These are phyloP conservation scores for Colletotrichum limetticola DNA, from an alignment of 2,329 filamentous ascomycete species.

Conservation along the genomic window DNA sequence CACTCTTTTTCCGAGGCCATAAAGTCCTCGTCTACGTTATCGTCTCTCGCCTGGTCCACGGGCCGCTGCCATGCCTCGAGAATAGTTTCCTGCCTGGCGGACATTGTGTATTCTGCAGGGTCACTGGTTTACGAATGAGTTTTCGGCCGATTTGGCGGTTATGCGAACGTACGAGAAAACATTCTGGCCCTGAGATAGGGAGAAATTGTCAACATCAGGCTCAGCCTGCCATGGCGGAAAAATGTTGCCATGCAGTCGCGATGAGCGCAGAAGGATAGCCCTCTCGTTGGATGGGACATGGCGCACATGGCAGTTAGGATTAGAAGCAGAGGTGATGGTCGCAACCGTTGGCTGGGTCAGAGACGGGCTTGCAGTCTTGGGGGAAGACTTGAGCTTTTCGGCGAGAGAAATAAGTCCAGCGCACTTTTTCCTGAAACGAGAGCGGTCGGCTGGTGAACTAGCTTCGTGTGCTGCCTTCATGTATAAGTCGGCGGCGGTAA, in stretches of 20 bases:
- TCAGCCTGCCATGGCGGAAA: constrained; percentile 87
- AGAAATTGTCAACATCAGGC: constrained; percentile 72
- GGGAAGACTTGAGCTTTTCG: constrained; percentile 75
- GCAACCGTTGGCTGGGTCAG: constrained; percentile 40
- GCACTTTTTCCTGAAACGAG: constrained; percentile 75
- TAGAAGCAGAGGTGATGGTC: not conserved
- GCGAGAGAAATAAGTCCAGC: constrained; percentile 76
- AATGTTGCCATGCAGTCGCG: constrained; percentile 81
- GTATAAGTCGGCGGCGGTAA: constrained; percentile 82
- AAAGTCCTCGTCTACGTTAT: constrained; percentile 52
- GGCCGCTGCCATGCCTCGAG: constrained; percentile 89
- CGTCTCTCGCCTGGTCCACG: constrained; percentile 64
- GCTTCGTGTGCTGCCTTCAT: constrained; percentile 79
- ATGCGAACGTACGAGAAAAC: constrained; percentile 69
- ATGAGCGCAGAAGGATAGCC: constrained; percentile 80
- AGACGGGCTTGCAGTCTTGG: not conserved
- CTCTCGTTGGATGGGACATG: constrained; percentile 76
- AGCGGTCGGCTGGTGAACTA: constrained; percentile 69
- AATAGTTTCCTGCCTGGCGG: constrained; percentile 76
- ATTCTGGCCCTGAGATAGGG: constrained; percentile 55
- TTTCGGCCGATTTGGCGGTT: constrained; percentile 30
- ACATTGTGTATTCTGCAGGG: constrained; percentile 75
- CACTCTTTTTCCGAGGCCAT: constrained; percentile 70
- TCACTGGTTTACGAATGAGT: constrained; percentile 64
- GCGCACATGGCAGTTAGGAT: constrained; percentile 54